Conservation (phyloP, 495 filamentous ascomycete genomes). For the Podospora anserina region DNA sequence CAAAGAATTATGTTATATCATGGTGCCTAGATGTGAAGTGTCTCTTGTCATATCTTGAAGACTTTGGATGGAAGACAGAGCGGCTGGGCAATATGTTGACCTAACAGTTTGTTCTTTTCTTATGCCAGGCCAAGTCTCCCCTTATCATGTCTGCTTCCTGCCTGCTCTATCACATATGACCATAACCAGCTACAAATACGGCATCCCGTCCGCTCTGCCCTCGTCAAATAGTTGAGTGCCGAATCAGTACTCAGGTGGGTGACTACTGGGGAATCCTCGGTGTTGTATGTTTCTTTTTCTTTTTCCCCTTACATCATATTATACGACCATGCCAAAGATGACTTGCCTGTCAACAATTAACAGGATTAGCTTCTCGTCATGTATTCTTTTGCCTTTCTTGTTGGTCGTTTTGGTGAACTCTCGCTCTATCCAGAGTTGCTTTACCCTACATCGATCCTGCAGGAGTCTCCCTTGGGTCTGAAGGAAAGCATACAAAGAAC, state of each 20-base stretch:
- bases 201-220: neutral
- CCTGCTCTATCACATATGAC: neutral
- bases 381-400: no score
- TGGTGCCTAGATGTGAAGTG: neutral
- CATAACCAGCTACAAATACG: neutral
- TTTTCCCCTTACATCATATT: neutral
- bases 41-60: neutral
- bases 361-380: no score
- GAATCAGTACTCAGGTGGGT: neutral
- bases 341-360: no score
- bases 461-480: no score
- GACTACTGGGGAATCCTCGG: neutral
- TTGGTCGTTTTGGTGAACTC: no score
- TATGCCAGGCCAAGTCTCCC: neutral
- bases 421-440: no score
- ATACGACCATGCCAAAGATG: no score
- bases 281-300: neutral
- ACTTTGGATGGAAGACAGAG: neutral
- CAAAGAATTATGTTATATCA: neutral
- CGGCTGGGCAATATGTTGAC: no score
- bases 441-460: no score
- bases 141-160: neutral
- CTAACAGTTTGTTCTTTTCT: no score
- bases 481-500: no score
- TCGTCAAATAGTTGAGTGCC: neutral